Base-by-base conservation (phyloP, 208 protist genomes). In the Leishmania gerbilli region DNA sequence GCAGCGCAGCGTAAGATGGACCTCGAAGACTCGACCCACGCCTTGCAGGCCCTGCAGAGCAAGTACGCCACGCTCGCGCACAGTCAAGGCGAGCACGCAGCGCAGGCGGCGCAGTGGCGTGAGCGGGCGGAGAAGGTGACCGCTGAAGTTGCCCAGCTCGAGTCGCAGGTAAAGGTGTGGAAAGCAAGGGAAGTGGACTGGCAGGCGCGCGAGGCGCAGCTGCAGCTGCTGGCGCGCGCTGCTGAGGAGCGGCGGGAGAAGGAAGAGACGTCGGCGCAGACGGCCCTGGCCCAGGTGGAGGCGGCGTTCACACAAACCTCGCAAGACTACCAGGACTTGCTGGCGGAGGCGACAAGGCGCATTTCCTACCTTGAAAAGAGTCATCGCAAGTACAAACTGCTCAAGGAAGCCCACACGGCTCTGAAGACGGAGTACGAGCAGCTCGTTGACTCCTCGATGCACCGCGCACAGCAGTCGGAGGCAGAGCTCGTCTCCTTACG, bases 321-420 rank as follows among this genome's bases (percentile, higher is more conserved):
- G 24, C 77, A 90, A 19, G 85, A 87, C 74, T 97, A 96, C 79
- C 87, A 96, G 64, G 74, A 85, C 71, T 77, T 97, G 62, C 87
- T 97, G 60, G 65, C 80, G 13, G 95, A 96, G 74, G 92, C 91
- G 9, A 91, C 88, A 6, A 80, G 82, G 27, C 89, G 88, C 72
- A 86, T 95, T 81, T 78, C 81, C 17, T 77, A 82, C 55, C 84
- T 95, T 31, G 92, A 96, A 83, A 89, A 91, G 80, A 76, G 87
- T 37, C 87, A 93, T 79, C 88, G 91, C 64, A 92, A 91, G 84
- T 96, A 97, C 87, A 91, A 88, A 74, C 53, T 84, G 27, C 84
- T 96, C 75, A 95, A 95, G 79, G 89, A 95, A 47, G 37, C 85
- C 8, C 69, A 91, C 60, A 67, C 51, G 1, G 60, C 62, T 40